These are phyloP conservation scores for Plasmodium fragile DNA, from an alignment of 169 alveolate genomes.

Conservation along the genomic window DNA sequence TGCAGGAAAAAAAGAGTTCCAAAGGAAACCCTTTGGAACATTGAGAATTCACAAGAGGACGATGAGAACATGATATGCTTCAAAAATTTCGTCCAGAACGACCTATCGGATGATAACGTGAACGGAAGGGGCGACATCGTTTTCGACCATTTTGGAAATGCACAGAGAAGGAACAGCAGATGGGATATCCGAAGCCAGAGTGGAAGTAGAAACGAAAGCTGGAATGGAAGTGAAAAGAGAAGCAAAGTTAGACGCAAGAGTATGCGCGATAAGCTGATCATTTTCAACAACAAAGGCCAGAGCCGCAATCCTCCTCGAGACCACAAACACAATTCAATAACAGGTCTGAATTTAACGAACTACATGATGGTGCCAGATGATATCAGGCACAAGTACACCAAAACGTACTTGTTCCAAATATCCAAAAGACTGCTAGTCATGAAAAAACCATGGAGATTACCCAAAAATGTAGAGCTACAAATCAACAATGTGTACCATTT, in stretches of 20 bases:
- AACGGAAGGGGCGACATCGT: slow-evolving; percentile 3
- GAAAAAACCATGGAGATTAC: slow-evolving; percentile 87
- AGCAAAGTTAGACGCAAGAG: neutral
- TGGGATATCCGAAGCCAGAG: neutral
- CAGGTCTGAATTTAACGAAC: slow-evolving; percentile 52
- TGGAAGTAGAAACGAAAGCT: neutral
- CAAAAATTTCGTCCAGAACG: neutral
- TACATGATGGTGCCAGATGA: slow-evolving; percentile 71
- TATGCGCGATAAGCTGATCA: neutral
- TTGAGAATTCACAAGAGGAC: neutral
- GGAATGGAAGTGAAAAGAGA: neutral
- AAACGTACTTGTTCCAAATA: slow-evolving; percentile 73
- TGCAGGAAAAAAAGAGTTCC: slow-evolving; percentile 4
- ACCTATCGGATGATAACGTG: slow-evolving; percentile 29
- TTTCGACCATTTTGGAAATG: slow-evolving; percentile 23
- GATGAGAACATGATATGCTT: slow-evolving; percentile 2
- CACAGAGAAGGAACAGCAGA: neutral
- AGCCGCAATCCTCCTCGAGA: neutral
- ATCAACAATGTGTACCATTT: slow-evolving; percentile 83
- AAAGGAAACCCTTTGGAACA: slow-evolving; percentile 23
- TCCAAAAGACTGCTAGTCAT: slow-evolving; percentile 81
- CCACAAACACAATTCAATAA: slow-evolving; percentile 23
- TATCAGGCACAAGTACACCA: slow-evolving; percentile 73
- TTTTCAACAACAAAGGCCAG: neutral
- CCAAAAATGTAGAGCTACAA: slow-evolving; percentile 81